Evolutionary conservation across 192 early-diverging fungal genomes (phyloP).

Genomic region (Coemansia sp.): DNA sequence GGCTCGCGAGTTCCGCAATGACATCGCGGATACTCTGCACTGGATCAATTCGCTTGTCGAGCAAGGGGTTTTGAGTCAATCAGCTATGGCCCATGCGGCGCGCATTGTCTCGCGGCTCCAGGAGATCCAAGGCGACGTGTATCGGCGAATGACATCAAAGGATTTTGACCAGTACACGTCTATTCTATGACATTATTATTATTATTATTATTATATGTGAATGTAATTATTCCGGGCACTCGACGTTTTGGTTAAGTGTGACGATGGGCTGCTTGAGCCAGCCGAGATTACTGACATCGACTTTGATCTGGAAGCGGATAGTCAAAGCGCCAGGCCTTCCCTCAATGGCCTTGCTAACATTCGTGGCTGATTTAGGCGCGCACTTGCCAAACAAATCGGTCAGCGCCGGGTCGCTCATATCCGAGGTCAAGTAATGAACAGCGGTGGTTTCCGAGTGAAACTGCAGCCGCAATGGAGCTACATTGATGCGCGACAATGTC

Average conservation of each 20-base stretch:
- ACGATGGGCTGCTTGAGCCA: constrained; percentile 51
- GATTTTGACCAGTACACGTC: constrained; percentile 26
- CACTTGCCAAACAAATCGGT: constrained; percentile 50
- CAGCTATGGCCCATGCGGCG: constrained; percentile 31
- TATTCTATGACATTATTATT: constrained; percentile 14
- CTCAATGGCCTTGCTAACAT: neutral
- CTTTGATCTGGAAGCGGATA: constrained; percentile 46
- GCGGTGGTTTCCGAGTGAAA: constrained; percentile 23
- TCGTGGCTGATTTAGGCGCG: constrained; percentile 17
- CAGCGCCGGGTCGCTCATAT: constrained; percentile 41
- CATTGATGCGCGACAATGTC: constrained; percentile 12
- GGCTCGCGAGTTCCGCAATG: constrained; percentile 41
- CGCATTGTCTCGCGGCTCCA: constrained; percentile 31
- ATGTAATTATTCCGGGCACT: constrained; percentile 41
- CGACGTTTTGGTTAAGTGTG: constrained; percentile 48
- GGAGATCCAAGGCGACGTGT: constrained; percentile 39
- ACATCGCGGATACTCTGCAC: constrained; percentile 28
- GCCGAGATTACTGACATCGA: constrained; percentile 34
- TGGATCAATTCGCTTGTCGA: constrained; percentile 37
- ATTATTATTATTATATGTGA: neutral
- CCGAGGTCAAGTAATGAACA: constrained; percentile 42
- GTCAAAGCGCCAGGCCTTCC: constrained; percentile 30
- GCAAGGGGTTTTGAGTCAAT: constrained; percentile 3
- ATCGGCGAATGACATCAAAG: constrained; percentile 12
- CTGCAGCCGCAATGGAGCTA: constrained; percentile 27